phyloP scores from a whole-genome alignment of 805 yeast genomes.

The Candida verbasci region DNA sequence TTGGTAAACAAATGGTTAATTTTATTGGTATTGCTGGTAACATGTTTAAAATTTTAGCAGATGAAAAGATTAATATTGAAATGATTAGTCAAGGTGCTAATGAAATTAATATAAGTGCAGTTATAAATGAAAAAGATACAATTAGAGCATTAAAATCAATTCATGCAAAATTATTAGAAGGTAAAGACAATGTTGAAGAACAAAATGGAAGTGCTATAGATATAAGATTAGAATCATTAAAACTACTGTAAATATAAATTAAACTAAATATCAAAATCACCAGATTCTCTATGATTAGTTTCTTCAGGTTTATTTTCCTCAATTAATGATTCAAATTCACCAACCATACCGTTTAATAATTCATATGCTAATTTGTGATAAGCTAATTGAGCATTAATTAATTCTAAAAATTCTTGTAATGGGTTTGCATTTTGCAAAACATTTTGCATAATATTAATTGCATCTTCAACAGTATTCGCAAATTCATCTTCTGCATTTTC shows the following conservation, averaged over 20 bases:
- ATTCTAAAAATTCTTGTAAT: constrained; percentile 59
- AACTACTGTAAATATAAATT: constrained; percentile 9
- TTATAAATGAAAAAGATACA: constrained; percentile 78
- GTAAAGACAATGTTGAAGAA: constrained; percentile 18
- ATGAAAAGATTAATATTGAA: constrained; percentile 87
- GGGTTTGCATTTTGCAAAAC: constrained; percentile 70
- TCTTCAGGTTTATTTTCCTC: constrained; percentile 31
- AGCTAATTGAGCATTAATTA: constrained; percentile 74
- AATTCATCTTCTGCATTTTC: constrained; percentile 86
- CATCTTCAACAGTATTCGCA: constrained; percentile 86
- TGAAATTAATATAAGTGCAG: constrained; percentile 95
- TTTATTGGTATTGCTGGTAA: constrained; percentile 95
- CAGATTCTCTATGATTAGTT: constrained; percentile 23
- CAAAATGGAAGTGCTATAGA: constrained; percentile 25
- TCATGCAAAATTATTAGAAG: constrained; percentile 70
- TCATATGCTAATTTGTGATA: constrained; percentile 74
- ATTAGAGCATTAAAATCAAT: constrained; percentile 81
- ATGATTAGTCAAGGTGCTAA: constrained; percentile 99
- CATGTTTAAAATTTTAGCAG: constrained; percentile 92
- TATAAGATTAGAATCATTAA: constrained; percentile 27
- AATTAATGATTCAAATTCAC: constrained; percentile 57
- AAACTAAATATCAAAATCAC: constrained; percentile 27
- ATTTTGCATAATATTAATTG: constrained; percentile 76
- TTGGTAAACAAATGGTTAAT: constrained; percentile 96
- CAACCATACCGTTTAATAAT: constrained; percentile 58